Base-by-base conservation (phyloP, 768 basidiomycete genomes). In the Russula virescens region DNA sequence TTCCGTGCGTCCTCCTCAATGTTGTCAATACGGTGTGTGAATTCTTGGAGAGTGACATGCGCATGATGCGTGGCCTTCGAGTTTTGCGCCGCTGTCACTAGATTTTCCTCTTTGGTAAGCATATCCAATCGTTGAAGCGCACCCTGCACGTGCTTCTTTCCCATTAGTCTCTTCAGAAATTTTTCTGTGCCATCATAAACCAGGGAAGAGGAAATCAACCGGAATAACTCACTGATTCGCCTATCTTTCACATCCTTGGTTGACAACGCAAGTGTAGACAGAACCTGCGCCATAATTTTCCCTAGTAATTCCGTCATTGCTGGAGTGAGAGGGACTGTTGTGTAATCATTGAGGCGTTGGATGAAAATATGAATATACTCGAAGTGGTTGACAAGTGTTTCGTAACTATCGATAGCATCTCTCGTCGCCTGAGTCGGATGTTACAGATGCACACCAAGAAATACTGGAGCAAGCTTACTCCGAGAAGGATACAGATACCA, bases 341-440 rank as follows among this genome's bases (percentile, higher is more conserved):
- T 31, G 54, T 55, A 55, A 8, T 31, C 26, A 19, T 50, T 19
- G 5, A 61, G 60, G 11, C 60, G 53, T 35, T 55, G 26, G 19
- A 55, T 14, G 40, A 61, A 61, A 14, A 25, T n/a, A n/a, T 62
- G 47, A 5, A 57, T 35, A 31, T 42, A 55, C 34, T 46, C 61
- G 4, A 61, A 50, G 21, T 56, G 47, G 23, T 34, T 51, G 28
- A 34, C 42, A 19, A 62, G 42, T n/a, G 18, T n/a, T 23, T 56
- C 48, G 3, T 62, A 43, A 23, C 60, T 61, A 5, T 38, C 38
- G 10, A 40, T 19, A 11, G 34, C 60, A 21, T 45, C 46, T 38
- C 6, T 61, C 4, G 21, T 47, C 10, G 6, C 54, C 60, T 61
- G n/a, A 2, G 8, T 16, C 11, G 9, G 18, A 31, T 14, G 19